These are phyloP conservation scores for Scedosporium apiospermum DNA, from an alignment of 2,329 filamentous ascomycete genomes.

Conservation along the genomic window DNA sequence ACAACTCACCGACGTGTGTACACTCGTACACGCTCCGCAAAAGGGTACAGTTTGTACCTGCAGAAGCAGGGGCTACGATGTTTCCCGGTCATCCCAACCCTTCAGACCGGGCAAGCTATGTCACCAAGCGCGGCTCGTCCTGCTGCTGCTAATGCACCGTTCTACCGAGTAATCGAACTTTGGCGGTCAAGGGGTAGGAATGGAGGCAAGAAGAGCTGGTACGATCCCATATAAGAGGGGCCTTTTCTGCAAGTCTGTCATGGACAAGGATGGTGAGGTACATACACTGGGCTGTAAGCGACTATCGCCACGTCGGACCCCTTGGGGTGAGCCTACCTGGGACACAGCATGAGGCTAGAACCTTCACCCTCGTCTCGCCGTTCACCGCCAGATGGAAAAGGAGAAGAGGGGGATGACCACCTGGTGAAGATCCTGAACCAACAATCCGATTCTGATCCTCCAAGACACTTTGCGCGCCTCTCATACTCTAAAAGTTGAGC, in stretches of 20 bases:
- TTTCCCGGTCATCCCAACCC: neutral
- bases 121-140: neutral
- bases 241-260: neutral
- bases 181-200: neutral
- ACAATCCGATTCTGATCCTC: no score
- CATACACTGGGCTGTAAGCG: neutral
- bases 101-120: neutral
- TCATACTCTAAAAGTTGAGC: no score
- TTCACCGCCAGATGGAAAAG: neutral
- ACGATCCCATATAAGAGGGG: neutral
- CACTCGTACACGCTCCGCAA: neutral
- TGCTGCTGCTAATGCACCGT: neutral
- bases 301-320: neutral
- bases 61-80: neutral
- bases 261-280: neutral
- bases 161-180: neutral
- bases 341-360: neutral
- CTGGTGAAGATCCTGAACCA: no score
- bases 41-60: neutral
- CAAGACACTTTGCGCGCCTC: no score
- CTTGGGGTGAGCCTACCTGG: neutral
- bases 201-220: neutral
- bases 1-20: neutral
- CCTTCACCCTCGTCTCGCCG: neutral
- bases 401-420: no score